Percentiles rank a stretch among this genome's conserved stretches.
Evolutionary conservation across 179 eudicot species (phyloP).

Genomic region (Nepenthes alata): DNA sequence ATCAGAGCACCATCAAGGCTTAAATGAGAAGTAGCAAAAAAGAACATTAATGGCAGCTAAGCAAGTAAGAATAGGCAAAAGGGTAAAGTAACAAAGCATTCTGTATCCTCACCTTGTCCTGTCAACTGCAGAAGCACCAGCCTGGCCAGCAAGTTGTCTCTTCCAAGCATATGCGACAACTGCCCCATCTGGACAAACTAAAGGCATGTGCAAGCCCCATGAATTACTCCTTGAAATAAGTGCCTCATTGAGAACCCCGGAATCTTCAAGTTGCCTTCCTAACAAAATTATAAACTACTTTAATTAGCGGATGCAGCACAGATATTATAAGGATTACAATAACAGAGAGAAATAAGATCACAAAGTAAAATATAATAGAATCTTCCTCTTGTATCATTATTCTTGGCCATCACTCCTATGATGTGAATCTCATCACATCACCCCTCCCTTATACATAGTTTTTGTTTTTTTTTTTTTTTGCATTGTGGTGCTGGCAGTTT

Average conservation of each 20-base stretch:
- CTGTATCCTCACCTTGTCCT: slow-evolving; percentile 59
- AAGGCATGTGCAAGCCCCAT: slow-evolving; percentile 99
- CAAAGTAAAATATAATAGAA: not conserved
- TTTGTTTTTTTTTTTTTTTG: no score
- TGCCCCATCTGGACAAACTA: slow-evolving; percentile 98
- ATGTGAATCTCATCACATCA: no score
- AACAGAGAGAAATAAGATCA: no score
- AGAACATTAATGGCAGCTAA: not conserved
- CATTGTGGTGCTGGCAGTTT: no score
- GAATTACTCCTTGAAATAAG: slow-evolving; percentile 89
- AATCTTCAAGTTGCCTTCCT: slow-evolving; percentile 88
- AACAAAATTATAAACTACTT: slow-evolving; percentile 6
- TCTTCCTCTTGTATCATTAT: not conserved
- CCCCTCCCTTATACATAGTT: no score
- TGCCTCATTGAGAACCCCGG: slow-evolving; percentile 87
- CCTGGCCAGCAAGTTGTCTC: slow-evolving; percentile 99
- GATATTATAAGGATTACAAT: not conserved
- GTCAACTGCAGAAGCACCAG: slow-evolving; percentile 99
- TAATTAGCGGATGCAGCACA: not conserved
- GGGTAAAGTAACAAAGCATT: not conserved
- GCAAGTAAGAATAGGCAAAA: not conserved
- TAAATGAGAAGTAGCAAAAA: not conserved
- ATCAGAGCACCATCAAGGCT: no score
- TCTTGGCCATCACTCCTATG: no score
- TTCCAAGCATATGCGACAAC: slow-evolving; percentile 99